A percentile compares a stretch with the other conserved stretches of the same genome.
These are phyloP conservation scores for Bacidia gigantensis DNA, from an alignment of 495 filamentous ascomycete species.

Conservation along the genomic window DNA sequence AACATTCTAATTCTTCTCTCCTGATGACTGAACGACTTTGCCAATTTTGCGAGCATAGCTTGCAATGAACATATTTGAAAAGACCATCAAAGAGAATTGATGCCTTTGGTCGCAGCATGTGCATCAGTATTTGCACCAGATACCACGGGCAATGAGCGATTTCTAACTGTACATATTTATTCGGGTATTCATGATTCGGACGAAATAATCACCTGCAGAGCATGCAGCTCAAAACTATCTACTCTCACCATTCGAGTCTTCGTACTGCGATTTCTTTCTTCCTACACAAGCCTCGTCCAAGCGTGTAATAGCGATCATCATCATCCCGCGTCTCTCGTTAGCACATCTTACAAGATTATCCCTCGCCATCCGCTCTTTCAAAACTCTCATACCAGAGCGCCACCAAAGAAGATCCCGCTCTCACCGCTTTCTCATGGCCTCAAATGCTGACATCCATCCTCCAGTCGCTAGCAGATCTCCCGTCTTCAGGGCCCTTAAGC, in stretches of 20 bases:
- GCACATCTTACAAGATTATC: too few species aligned
- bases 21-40: neutral
- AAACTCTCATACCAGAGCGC: too few species aligned
- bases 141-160: constrained; percentile 1
- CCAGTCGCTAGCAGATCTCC: neutral
- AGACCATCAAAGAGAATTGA: neutral
- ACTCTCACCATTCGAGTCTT: neutral
- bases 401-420: neutral
- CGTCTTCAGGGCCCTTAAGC: neutral
- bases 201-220: neutral
- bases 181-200: neutral
- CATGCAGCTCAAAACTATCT: neutral
- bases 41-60: neutral
- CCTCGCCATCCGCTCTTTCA: too few species aligned
- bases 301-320: neutral
- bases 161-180: neutral
- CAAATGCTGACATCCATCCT: neutral
- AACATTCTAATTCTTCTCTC: neutral
- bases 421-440: neutral
- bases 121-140: neutral
- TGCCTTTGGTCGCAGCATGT: neutral
- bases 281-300: neutral
- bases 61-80: neutral
- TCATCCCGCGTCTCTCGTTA: neutral
- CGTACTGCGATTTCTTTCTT: too few species aligned